Evolutionary conservation across 257 asterid species (phyloP).

Genomic region (Perilla frutescens): DNA sequence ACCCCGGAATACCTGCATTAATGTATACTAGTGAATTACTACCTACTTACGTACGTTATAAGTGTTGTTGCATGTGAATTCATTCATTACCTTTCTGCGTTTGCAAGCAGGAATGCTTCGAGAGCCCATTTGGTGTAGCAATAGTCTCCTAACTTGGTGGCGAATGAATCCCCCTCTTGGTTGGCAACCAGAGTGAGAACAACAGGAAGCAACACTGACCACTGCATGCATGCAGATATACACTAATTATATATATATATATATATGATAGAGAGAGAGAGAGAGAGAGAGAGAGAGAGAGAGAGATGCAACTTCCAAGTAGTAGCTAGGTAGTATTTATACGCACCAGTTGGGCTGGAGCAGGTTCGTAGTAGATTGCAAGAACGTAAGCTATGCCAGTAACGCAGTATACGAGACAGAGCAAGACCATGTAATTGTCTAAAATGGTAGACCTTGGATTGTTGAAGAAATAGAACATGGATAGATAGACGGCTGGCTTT

Average conservation of each 20-base stretch:
- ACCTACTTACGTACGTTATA: too few species aligned
- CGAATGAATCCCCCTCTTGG: conserved; percentile 55
- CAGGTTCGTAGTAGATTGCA: conserved; percentile 88
- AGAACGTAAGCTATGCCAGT: conserved; percentile 94
- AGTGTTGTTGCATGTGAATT: too few species aligned
- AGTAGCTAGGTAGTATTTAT: too few species aligned
- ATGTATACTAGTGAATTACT: too few species aligned
- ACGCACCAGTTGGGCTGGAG: conserved; percentile 86
- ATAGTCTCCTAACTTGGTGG: conserved; percentile 45
- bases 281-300: too few species aligned
- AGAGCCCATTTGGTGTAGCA: conserved; percentile 78
- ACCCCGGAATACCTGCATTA: conserved; percentile 82
- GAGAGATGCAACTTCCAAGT: too few species aligned
- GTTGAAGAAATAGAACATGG: conserved; percentile 99
- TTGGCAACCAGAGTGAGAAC: conserved; percentile 65
- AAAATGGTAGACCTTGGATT: conserved; percentile 83
- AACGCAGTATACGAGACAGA: conserved; percentile 92
- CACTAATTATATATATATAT: too few species aligned
- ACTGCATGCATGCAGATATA: conserved; percentile 35
- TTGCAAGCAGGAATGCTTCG: conserved; percentile 63
- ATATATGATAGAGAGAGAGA: too few species aligned
- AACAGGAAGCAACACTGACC: conserved; percentile 73
- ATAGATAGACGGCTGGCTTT: conserved; percentile 90
- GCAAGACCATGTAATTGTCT: conserved; percentile 75
- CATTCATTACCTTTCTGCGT: conserved; percentile 56